Percentiles rank a stretch among this genome's conserved stretches.
phyloP scores from a whole-genome alignment of 331 rosid species.

The Ulmus americana region DNA sequence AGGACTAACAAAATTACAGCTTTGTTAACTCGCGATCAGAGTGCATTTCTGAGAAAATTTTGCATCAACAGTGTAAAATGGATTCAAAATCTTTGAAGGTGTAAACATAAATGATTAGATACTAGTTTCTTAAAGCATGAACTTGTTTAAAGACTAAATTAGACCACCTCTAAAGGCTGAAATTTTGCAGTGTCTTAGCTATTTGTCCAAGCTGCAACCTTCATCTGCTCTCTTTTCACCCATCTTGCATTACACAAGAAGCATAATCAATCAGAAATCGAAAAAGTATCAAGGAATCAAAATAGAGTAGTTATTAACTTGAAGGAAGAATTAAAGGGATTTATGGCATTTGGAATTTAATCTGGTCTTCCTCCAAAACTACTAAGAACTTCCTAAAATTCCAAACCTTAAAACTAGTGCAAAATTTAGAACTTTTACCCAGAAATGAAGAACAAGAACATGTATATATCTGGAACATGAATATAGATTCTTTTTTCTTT shows the following conservation, averaged over 20 bases:
- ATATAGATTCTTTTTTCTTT: too few species aligned
- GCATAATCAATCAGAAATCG: background rate
- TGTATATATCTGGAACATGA: too few species aligned
- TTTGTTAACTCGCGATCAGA: background rate
- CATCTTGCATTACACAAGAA: conserved; percentile 12
- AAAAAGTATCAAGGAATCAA: background rate
- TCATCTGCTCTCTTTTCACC: conserved; percentile 5
- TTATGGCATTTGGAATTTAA: too few species aligned
- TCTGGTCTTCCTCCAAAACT: too few species aligned
- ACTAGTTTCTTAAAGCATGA: conserved; percentile 5
- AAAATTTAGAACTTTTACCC: background rate
- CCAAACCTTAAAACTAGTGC: too few species aligned
- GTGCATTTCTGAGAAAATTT: background rate
- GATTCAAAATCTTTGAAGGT: background rate
- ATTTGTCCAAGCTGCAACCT: background rate
- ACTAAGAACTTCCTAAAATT: too few species aligned
- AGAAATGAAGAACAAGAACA: background rate
- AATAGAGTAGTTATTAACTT: background rate
- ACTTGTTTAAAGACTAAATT: background rate
- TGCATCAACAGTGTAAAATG: background rate
- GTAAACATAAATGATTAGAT: background rate
- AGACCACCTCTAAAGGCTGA: background rate
- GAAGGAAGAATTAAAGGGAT: background rate
- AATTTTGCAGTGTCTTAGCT: background rate
- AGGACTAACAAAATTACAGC: conserved; percentile 1